Base-by-base conservation (phyloP, 805 yeast genomes). In the Candida pseudoglaebosa region DNA sequence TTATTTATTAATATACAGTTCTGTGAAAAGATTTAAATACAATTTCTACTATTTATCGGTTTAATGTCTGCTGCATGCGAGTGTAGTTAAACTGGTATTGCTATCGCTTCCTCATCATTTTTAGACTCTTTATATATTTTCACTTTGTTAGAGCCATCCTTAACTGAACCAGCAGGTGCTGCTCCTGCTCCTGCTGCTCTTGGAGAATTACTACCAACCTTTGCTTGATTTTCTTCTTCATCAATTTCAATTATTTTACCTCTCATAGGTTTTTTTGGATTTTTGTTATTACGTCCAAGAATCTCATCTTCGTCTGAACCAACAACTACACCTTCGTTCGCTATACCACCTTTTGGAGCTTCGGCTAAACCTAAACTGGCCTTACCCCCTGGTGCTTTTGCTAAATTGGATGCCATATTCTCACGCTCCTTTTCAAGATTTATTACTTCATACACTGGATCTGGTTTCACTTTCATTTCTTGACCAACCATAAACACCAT, bases 311-410 rank as follows among this genome's bases (percentile, higher is more conserved):
- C 70, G 43, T 66, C 67, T 36, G 54, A 62, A 5, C 73, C 73
- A 1, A 68, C 74, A 1, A 66, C 41, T 14, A 67, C 65, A 1
- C 65, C 73, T 46, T 68, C 74, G 48, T 68, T 68, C 28, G 72
- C 74, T 40, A 67, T 54, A 2, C 74, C 74, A 10, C 74, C 74
- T 47, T 64, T 66, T 9, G 74, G 74, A 3, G 74, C 74, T 39
- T 68, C 72, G 13, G 49, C 51, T 3, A 68, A 62, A 2, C 70
- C 73, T 26, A 52, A 40, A 4, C 71, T 71, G 32, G 56, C 56
- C 32, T 65, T 65, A 4, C 70, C 73, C 41, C 64, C 59, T 5
- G 67, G 56, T 30, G 62, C 65, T 32, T 57, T 54, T 5, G 67
- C 71, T 48, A 61, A 46, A 46, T 67, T 67, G 18, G 51, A 59